Conservation (phyloP, 768 basidiomycete species). For the Auriscalpium microsporum region DNA sequence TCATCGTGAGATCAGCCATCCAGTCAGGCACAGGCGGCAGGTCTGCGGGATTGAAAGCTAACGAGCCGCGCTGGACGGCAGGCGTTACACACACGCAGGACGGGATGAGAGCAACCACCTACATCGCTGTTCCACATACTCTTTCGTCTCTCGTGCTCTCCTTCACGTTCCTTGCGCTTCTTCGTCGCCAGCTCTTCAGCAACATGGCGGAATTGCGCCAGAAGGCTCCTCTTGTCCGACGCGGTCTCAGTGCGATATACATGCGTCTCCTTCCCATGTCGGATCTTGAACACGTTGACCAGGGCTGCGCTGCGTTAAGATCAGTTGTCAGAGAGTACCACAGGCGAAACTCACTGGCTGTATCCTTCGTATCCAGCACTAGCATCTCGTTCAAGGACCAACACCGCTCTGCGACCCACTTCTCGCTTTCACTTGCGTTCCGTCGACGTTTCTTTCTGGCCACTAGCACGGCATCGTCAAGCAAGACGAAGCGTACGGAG, state of each 20-base stretch:
- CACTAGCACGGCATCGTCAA: constrained; percentile 88
- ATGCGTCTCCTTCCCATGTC: constrained; percentile 87
- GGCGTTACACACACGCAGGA: not conserved
- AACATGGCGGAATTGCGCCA: constrained; percentile 82
- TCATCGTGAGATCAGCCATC: constrained; percentile 60
- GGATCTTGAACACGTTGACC: constrained; percentile 96
- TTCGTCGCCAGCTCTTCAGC: constrained; percentile 87
- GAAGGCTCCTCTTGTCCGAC: constrained; percentile 78
- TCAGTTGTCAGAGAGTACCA: not conserved
- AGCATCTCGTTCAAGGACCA: constrained; percentile 93
- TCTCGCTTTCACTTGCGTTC: constrained; percentile 52
- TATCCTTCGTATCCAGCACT: constrained; percentile 94
- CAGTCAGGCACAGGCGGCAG: constrained; percentile 66
- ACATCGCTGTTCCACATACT: constrained; percentile 50
- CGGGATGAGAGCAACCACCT: constrained; percentile 23
- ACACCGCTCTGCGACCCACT: constrained; percentile 87
- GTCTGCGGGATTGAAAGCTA: constrained; percentile 22
- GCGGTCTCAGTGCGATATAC: constrained; percentile 82
- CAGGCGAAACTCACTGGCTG: constrained; percentile 52
- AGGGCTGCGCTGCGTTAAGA: constrained; percentile 36
- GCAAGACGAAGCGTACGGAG: constrained; percentile 78
- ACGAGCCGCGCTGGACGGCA: constrained; percentile 23
- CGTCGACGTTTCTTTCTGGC: constrained; percentile 64
- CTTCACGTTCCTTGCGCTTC: constrained; percentile 88
- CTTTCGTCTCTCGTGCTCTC: constrained; percentile 84